Evolutionary conservation across 2,329 filamentous ascomycete species (phyloP).

Genomic region (Waltergamsia citrina): DNA sequence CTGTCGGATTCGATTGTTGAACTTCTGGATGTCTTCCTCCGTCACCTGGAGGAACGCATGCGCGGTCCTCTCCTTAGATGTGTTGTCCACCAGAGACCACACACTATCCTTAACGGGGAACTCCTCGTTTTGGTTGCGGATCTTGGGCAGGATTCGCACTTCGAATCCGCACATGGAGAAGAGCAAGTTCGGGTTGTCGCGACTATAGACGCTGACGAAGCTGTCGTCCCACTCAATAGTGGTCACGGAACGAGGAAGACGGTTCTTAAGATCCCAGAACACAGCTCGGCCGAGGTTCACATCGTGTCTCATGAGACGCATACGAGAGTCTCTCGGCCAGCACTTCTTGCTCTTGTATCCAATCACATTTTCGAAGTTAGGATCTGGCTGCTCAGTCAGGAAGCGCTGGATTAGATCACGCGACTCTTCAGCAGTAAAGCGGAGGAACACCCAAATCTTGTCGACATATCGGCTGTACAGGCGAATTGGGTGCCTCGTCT

Average conservation of each 20-base stretch:
- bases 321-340: constrained; percentile 94
- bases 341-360: constrained; percentile 99
- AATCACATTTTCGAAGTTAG: constrained; percentile 98
- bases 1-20: constrained; percentile 97
- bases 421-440: constrained; percentile 89
- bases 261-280: constrained; percentile 98
- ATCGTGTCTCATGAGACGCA: constrained; percentile 97
- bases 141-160: constrained; percentile 92
- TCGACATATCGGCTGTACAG: constrained; percentile 98
- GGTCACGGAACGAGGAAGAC: constrained; percentile 85
- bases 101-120: constrained; percentile 97
- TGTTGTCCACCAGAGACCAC: constrained; percentile 94
- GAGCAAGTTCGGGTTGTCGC: constrained; percentile 91
- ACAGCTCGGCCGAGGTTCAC: constrained; percentile 95
- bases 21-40: constrained; percentile 95
- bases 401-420: constrained; percentile 95
- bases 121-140: constrained; percentile 88
- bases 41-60: constrained; percentile 97
- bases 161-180: constrained; percentile 99
- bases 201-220: constrained; percentile 94
- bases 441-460: constrained; percentile 95
- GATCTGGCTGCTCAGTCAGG: constrained; percentile 94
- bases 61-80: constrained; percentile 91
- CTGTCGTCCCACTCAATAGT: constrained; percentile 99
- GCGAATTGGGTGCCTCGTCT: constrained; percentile 88